Conservation (phyloP, 108 stramenopile species). For the Asterionellopsis glacialis region DNA sequence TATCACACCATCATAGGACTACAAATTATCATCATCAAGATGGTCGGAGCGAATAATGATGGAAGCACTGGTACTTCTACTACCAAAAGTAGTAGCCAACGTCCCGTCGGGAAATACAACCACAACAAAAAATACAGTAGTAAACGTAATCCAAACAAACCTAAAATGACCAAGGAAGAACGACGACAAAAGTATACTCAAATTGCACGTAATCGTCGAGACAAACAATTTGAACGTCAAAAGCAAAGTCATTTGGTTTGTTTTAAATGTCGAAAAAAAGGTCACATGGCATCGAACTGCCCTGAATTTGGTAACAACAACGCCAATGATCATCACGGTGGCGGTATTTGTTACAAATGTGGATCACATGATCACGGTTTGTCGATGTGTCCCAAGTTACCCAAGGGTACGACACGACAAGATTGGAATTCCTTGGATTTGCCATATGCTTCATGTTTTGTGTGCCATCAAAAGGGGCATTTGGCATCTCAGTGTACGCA, state of each 20-base stretch:
- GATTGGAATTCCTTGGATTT: slow-evolving; percentile 31
- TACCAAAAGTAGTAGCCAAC: no score
- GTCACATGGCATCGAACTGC: slow-evolving; percentile 63
- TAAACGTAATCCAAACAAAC: slow-evolving; percentile 27
- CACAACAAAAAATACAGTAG: no score
- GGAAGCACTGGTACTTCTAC: no score
- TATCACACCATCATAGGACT: no score
- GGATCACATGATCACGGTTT: slow-evolving; percentile 69
- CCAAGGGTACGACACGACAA: slow-evolving; percentile 1
- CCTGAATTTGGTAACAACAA: slow-evolving; percentile 17
- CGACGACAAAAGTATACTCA: slow-evolving; percentile 72
- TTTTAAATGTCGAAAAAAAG: slow-evolving; percentile 62
- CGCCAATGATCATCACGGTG: slow-evolving; percentile 2
- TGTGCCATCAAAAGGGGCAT: slow-evolving; percentile 72
- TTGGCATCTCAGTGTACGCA: slow-evolving; percentile 53
- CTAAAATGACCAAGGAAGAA: slow-evolving; percentile 81
- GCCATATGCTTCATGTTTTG: slow-evolving; percentile 74
- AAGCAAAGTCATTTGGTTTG: slow-evolving; percentile 44
- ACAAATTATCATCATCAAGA: no score
- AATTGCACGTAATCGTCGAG: slow-evolving; percentile 58
- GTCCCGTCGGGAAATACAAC: no score
- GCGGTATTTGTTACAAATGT: slow-evolving; percentile 74
- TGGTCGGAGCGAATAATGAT: no score
- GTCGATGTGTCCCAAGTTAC: slow-evolving; percentile 49
- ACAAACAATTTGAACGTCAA: slow-evolving; percentile 21